A percentile compares a stretch with the other conserved stretches of the same genome.
phyloP scores from a whole-genome alignment of 371 early-diverging fungal genomes.

The Syncephalis plumigaleata region DNA sequence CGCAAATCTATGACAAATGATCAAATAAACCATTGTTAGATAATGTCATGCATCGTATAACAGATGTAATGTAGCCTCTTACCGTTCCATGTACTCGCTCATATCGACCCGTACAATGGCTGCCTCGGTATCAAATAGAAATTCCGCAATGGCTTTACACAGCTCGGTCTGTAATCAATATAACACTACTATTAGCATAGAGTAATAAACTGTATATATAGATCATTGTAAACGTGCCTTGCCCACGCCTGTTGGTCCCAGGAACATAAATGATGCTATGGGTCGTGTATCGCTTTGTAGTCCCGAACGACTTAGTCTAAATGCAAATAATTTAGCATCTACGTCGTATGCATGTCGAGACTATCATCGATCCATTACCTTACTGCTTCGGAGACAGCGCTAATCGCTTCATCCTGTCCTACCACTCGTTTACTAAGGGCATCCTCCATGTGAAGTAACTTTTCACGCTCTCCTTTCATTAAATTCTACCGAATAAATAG shows the following conservation, averaged over 20 bases:
- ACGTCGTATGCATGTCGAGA: not conserved
- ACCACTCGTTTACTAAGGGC: slow-evolving; percentile 52
- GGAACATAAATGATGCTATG: slow-evolving; percentile 80
- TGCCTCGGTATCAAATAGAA: slow-evolving; percentile 72
- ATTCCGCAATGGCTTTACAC: slow-evolving; percentile 74
- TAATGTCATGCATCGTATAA: slow-evolving; percentile 1
- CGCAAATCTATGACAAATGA: slow-evolving; percentile 19
- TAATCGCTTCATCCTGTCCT: slow-evolving; percentile 73
- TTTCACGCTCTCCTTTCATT: slow-evolving; percentile 64
- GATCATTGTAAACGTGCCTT: slow-evolving; percentile 24
- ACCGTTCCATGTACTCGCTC: slow-evolving; percentile 78
- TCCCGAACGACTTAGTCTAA: slow-evolving; percentile 58
- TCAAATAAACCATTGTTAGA: not conserved
- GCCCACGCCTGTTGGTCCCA: slow-evolving; percentile 87
- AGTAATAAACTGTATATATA: not conserved
- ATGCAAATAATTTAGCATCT: not conserved
- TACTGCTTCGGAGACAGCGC: slow-evolving; percentile 61
- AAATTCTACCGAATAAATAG: too few species aligned
- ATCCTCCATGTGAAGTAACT: slow-evolving; percentile 62
- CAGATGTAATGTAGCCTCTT: slow-evolving; percentile 3
- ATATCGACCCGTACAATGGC: slow-evolving; percentile 82
- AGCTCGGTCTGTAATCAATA: slow-evolving; percentile 29
- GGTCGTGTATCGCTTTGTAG: slow-evolving; percentile 64
- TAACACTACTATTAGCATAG: too few species aligned
- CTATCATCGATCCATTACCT: slow-evolving; percentile 6